A percentile compares a stretch with the other conserved stretches of the same genome.
These are phyloP conservation scores for Dioscorea cayenensis DNA, from an alignment of 116 monocot genomes.

Conservation along the genomic window DNA sequence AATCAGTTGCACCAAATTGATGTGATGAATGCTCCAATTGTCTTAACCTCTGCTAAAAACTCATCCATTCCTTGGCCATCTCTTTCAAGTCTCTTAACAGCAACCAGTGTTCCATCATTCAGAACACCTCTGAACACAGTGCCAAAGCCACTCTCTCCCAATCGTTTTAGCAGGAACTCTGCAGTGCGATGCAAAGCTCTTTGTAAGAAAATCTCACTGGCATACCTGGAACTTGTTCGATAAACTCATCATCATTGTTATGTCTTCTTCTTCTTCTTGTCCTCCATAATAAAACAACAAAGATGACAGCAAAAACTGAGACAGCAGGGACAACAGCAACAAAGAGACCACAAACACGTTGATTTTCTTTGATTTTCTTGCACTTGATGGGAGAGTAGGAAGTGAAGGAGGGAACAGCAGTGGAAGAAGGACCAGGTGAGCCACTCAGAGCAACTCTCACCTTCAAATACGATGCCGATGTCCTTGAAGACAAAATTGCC, in stretches of 20 bases:
- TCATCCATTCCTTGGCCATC: slow-evolving; percentile 1
- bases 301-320: not conserved
- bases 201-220: not conserved
- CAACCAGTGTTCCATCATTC: not conserved
- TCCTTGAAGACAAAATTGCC: too few species aligned
- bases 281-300: not conserved
- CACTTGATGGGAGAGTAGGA: not conserved
- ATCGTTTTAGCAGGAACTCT: not conserved
- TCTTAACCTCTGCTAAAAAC: not conserved
- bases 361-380: not conserved
- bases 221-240: not conserved
- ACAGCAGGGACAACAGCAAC: not conserved
- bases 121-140: not conserved
- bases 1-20: not conserved
- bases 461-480: not conserved
- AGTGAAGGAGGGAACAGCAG: not conserved
- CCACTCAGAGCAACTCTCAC: not conserved
- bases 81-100: not conserved
- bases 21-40: slow-evolving; percentile 1
- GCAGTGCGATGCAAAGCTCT: not conserved
- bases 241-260: not conserved
- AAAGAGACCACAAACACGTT: not conserved
- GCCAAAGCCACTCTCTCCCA: not conserved
- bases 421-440: too few species aligned
- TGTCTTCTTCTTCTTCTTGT: not conserved